Conservation (phyloP, 306 rosid genomes). For the Luffa acutangula region DNA sequence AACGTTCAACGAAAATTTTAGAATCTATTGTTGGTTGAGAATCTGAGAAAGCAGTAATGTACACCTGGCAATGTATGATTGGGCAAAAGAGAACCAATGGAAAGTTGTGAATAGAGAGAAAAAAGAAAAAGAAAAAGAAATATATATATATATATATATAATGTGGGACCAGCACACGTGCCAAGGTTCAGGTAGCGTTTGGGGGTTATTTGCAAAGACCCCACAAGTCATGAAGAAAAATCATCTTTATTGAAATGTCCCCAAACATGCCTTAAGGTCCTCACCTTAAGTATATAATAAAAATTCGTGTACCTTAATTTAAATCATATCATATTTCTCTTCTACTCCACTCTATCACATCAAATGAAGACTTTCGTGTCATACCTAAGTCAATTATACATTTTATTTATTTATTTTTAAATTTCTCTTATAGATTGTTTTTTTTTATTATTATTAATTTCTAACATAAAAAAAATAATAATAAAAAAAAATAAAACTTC, state of each 20-base stretch:
- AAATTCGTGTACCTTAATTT: constrained; percentile 2
- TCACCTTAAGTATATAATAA: neutral
- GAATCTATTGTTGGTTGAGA: neutral
- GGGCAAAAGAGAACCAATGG: neutral
- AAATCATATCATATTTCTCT: neutral
- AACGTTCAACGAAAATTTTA: neutral
- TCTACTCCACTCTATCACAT: constrained; percentile 3
- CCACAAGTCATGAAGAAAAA: neutral
- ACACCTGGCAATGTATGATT: neutral
- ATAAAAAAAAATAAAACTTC: no score
- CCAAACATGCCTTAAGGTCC: neutral
- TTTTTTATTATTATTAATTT: neutral
- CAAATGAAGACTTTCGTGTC: neutral
- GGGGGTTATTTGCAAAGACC: neutral
- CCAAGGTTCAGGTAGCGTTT: neutral
- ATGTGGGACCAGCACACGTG: neutral
- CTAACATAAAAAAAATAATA: neutral
- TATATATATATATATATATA: neutral
- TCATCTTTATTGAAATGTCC: neutral
- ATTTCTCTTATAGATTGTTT: neutral
- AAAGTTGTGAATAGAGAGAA: neutral
- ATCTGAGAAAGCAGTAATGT: neutral
- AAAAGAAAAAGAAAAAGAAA: neutral
- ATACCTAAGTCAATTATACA: neutral
- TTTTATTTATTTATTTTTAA: neutral